Evolutionary conservation across 148 eudicot species (phyloP), one percentile per base, ranked within the genome.

Genomic region (Silene conica): DNA sequence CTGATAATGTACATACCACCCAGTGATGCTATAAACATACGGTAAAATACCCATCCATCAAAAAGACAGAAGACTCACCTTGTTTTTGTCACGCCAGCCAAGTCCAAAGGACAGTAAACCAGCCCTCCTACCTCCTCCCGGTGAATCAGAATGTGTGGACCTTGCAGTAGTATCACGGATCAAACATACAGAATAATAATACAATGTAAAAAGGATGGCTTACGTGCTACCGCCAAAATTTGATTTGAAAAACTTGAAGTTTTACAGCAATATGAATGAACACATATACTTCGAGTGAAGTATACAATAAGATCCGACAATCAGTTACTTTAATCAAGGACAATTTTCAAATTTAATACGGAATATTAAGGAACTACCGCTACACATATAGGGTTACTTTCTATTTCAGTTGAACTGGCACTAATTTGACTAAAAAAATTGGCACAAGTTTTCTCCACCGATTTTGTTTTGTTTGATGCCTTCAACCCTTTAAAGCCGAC

Each of bases 31-130:
- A 19, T 12, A 4, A 19, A 23, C 50, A 13, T 19, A 67, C 8
- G 19, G 13, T 23, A 59, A 59, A n/a, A 43, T n/a, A 4, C 48
- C 28, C 25, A n/a, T 22, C 71, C 12, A 11, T 43, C 0, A 46
- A 22, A 26, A 63, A 9, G 15, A 50, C 26, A 70, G 62, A 55
- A 67, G 61, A 69, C 73, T 72, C 70, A 84, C 98, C 98, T 89
- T 90, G 79, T 81, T 93, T 77, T 67, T 84, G 31, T 92, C 91
- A 73, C 89, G 93, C 97, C 93, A 86, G 38, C 87, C 89, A 52
- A 90, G 87, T 80, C 89, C 88, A 72, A 90, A 93, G 23, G 92
- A 82, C 73, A 92, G 92, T 63, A 93, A 69, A 74, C 94, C 83
- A 25, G 80, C 77, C 82, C 67, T 90, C 58, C 78, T 85, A 19